Evolutionary conservation across 1,284 basidiomycete species (phyloP).

Genomic region (Pseudozyma pruni): DNA sequence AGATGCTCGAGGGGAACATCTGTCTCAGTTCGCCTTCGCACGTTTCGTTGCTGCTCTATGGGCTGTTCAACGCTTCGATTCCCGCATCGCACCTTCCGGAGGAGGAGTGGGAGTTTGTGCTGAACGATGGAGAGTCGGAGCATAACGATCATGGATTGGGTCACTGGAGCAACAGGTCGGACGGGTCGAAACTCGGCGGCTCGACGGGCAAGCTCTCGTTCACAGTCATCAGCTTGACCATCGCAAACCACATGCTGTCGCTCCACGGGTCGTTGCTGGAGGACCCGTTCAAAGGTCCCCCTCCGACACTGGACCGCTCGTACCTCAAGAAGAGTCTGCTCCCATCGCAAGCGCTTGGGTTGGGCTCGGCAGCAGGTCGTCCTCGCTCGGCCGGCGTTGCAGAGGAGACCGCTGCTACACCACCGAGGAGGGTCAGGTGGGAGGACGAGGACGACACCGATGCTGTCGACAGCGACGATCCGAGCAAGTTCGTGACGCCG

Average conservation of each 20-base stretch:
- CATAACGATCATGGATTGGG: conserved; percentile 70
- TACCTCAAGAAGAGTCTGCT: conserved; percentile 47
- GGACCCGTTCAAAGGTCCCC: conserved; percentile 78
- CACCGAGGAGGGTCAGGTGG: conserved; percentile 38
- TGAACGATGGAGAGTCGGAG: conserved; percentile 69
- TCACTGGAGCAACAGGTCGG: conserved; percentile 82
- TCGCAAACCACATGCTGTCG: conserved; percentile 95
- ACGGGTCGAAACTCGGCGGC: conserved; percentile 79
- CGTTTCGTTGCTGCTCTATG: conserved; percentile 88
- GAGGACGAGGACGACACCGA: conserved; percentile 29
- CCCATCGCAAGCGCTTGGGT: conserved; percentile 33
- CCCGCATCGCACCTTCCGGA: conserved; percentile 87
- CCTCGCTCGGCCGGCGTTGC: too few species aligned
- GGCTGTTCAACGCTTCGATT: conserved; percentile 96
- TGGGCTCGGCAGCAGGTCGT: conserved; percentile 4
- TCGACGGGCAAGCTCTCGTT: conserved; percentile 79
- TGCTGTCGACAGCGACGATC: conserved; percentile 12
- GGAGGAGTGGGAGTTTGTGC: conserved; percentile 86
- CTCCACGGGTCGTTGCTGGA: conserved; percentile 87
- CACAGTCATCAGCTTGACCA: conserved; percentile 89
- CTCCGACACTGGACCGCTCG: conserved; percentile 43
- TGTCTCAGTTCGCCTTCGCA: conserved; percentile 93
- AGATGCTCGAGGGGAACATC: conserved; percentile 85
- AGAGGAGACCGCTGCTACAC: neutral
- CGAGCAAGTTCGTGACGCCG: conserved; percentile 9